A percentile compares a stretch with the other conserved stretches of the same genome.
phyloP scores from a whole-genome alignment of 768 basidiomycete genomes.

The Atractiella rhizophila region DNA sequence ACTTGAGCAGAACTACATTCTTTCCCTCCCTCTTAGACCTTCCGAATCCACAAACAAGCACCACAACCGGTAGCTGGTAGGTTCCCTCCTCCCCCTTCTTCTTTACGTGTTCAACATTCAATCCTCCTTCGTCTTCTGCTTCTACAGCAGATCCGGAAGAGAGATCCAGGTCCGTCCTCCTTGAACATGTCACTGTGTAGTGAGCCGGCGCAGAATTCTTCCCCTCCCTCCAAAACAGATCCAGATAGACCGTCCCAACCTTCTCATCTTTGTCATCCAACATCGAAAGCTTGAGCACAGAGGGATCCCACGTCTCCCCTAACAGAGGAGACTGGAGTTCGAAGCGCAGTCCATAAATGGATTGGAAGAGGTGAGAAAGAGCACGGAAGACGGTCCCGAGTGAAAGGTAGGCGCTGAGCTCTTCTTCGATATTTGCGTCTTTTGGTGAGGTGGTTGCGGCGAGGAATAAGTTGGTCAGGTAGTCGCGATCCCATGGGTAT shows the following conservation, averaged over 20 bases:
- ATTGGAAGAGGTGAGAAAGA: constrained; percentile 61
- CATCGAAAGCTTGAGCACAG: constrained; percentile 78
- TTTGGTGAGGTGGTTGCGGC: constrained; percentile 30
- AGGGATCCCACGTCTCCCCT: constrained; percentile 57
- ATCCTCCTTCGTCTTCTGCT: constrained; percentile 23
- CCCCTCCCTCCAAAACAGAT: constrained; percentile 57
- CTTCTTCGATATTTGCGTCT: constrained; percentile 33
- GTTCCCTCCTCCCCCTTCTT: constrained; percentile 39
- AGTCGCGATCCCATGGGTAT: constrained; percentile 98
- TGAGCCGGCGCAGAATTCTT: constrained; percentile 85
- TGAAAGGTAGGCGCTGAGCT: constrained; percentile 31
- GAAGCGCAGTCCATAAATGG: constrained; percentile 61
- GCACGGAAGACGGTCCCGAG: constrained; percentile 79
- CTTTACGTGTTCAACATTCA: constrained; percentile 25
- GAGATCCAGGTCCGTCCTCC: constrained; percentile 40
- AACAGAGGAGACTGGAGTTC: constrained; percentile 35
- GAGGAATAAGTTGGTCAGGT: constrained; percentile 33
- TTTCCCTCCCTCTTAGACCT: constrained; percentile 35
- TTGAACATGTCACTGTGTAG: constrained; percentile 85
- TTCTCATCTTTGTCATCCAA: constrained; percentile 64
- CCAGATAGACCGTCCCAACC: constrained; percentile 85
- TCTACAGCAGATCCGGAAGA: constrained; percentile 10
- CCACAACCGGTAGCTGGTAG: constrained; percentile 74
- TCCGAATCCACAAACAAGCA: constrained; percentile 65
- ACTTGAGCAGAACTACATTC: constrained; percentile 50